A percentile compares a stretch with the other conserved stretches of the same genome.
These are phyloP conservation scores for Solanum sitiens DNA, from an alignment of 257 asterid genomes.

Conservation along the genomic window DNA sequence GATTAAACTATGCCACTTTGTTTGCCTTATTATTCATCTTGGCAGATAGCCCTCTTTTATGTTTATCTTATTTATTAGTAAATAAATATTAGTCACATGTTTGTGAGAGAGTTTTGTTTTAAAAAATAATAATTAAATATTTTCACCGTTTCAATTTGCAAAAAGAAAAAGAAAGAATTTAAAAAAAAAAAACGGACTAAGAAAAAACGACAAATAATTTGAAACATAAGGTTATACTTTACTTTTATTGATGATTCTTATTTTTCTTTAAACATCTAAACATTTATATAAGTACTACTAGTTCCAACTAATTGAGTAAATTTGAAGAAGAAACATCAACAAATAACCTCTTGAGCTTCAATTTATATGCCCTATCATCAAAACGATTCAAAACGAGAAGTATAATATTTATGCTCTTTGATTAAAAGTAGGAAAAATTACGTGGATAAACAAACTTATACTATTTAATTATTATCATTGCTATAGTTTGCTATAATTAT, in stretches of 20 bases:
- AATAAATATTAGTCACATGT: not conserved
- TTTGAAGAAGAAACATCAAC: not conserved
- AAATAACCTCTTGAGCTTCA: not conserved
- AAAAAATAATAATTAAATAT: not conserved
- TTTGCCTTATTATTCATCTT: not conserved
- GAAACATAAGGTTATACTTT: fast-evolving
- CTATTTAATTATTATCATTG: too few relatives aligned
- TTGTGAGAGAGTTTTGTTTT: not conserved
- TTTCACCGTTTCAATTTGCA: not conserved
- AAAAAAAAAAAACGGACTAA: not conserved
- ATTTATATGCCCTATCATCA: not conserved
- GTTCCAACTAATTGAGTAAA: not conserved
- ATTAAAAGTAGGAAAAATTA: not conserved
- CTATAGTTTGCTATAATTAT: too few relatives aligned
- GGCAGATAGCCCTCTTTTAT: not conserved
- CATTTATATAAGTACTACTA: not conserved
- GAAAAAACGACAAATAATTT: not conserved
- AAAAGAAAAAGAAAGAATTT: too few relatives aligned
- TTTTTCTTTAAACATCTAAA: not conserved
- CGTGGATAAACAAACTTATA: too few relatives aligned
- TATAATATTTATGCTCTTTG: not conserved
- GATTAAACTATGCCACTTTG: not conserved
- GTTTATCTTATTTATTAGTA: not conserved
- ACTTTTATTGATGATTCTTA: not conserved
- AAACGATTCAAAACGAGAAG: not conserved